Evolutionary conservation across 2,329 filamentous ascomycete species (phyloP).

Genomic region (Diaporthe sp.): DNA sequence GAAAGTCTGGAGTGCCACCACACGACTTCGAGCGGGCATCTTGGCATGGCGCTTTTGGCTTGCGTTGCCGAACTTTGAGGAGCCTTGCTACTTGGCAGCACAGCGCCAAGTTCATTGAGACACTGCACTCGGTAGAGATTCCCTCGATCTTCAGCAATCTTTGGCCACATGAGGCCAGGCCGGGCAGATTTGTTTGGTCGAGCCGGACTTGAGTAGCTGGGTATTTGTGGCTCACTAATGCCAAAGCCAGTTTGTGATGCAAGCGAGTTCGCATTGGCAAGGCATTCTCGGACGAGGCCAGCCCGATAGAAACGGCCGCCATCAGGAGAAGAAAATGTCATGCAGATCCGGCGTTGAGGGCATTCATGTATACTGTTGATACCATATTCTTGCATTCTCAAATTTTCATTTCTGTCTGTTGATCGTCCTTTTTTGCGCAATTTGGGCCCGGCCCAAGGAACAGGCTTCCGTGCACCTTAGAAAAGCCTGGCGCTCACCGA

Average conservation of each 20-base stretch:
- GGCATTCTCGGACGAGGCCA: slow-evolving; percentile 4
- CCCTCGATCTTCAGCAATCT: background rate
- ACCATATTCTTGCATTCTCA: background rate
- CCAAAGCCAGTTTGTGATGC: slow-evolving; percentile 23
- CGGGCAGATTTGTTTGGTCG: background rate
- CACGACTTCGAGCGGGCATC: background rate
- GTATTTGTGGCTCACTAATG: slow-evolving; percentile 19
- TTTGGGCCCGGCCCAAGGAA: slow-evolving; percentile 15
- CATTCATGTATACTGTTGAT: background rate
- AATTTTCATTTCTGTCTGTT: background rate
- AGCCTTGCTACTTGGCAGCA: slow-evolving; percentile 6
- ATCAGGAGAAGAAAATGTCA: slow-evolving; percentile 14
- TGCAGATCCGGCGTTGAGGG: background rate
- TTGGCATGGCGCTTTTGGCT: slow-evolving; percentile 7
- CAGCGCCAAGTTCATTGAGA: slow-evolving; percentile 15
- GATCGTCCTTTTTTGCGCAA: background rate
- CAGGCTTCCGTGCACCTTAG: slow-evolving; percentile 17
- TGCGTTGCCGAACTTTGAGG: slow-evolving; percentile 1
- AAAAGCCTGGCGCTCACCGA: slow-evolving; percentile 11
- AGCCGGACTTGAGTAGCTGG: background rate
- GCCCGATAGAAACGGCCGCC: background rate
- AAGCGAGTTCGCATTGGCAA: slow-evolving; percentile 26
- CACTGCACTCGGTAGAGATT: background rate
- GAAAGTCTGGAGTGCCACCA: slow-evolving; percentile 1
- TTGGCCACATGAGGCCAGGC: background rate